These are phyloP conservation scores for Bothriochloa decipiens DNA, from an alignment of 176 grass and related monocot genomes.

Conservation along the genomic window DNA sequence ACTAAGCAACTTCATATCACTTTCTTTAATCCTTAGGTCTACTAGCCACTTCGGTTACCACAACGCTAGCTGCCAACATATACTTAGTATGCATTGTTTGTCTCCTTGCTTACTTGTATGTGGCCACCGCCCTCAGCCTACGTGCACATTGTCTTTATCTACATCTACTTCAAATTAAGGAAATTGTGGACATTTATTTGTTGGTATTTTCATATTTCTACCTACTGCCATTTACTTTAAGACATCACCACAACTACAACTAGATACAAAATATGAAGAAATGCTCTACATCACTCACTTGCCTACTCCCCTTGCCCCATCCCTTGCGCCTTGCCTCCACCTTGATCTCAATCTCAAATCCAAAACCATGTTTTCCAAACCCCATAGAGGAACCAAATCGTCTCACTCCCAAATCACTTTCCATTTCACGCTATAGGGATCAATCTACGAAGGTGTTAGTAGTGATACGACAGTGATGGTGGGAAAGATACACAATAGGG, in stretches of 20 bases:
- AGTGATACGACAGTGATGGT: neutral
- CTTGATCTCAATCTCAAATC: neutral
- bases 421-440: neutral
- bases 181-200: neutral
- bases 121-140: too few relatives aligned
- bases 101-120: too few relatives aligned
- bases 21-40: too few relatives aligned
- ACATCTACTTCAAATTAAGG: neutral
- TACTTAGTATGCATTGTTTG: too few relatives aligned
- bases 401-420: neutral
- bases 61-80: too few relatives aligned
- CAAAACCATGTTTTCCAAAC: neutral
- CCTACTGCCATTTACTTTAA: neutral
- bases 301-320: too few relatives aligned
- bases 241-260: neutral
- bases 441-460: neutral
- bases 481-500: neutral
- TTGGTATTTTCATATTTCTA: neutral
- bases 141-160: neutral
- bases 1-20: too few relatives aligned
- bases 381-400: neutral
- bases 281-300: neutral
- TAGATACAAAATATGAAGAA: neutral
- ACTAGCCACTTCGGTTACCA: too few relatives aligned
- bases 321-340: rapidly evolving